Evolutionary conservation across 2,329 filamentous ascomycete genomes (phyloP), one percentile per base, ranked within the genome.

Genomic region (Gnomoniopsis smithogilvyi): DNA sequence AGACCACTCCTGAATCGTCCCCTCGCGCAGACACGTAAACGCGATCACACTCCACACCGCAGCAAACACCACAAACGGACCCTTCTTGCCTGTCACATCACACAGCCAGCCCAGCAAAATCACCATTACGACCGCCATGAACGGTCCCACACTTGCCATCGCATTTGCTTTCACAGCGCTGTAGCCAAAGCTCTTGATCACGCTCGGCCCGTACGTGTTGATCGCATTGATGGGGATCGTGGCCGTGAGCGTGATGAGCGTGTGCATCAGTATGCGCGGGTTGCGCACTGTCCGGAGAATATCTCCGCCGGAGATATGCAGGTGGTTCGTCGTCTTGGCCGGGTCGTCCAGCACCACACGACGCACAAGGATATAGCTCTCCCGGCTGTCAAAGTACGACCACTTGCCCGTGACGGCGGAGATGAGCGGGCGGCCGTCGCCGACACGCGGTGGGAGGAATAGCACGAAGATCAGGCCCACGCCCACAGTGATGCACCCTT

Each of bases 131-230:
- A 83, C 76, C 69, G 81, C 75, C 0, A 80, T 67, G 64, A 79
- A 81, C 6, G 80, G 74, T 66, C 81, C 80, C 8, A 85, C 80
- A 0, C 80, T 79, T 0, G 81, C n/a, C 62, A 65, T 17, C 71
- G 82, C 82, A 57, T 85, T 85, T 50, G 76, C 76, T 0, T 66
- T 70, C 2, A 85, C 73, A 0, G 69, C 66, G 6, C 66, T 69
- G 62, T 81, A 85, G 0, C 82, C 82, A 45, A 85, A 78, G 12
- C 74, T 75, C 51, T 71, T 76, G 60, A 85, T 79, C 49, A 85
- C 79, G 8, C 77, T 77, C 0, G 82, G 82, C 0, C 78, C 75
- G 61, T 85, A 84, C 3, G 81, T 80, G 59, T 80, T 73, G 51
- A 80, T 76, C 2, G 75, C 74, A 67, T 73, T 63, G 64, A 80